phyloP scores from a whole-genome alignment of 805 yeast species.

The Komagataella ulmi region DNA sequence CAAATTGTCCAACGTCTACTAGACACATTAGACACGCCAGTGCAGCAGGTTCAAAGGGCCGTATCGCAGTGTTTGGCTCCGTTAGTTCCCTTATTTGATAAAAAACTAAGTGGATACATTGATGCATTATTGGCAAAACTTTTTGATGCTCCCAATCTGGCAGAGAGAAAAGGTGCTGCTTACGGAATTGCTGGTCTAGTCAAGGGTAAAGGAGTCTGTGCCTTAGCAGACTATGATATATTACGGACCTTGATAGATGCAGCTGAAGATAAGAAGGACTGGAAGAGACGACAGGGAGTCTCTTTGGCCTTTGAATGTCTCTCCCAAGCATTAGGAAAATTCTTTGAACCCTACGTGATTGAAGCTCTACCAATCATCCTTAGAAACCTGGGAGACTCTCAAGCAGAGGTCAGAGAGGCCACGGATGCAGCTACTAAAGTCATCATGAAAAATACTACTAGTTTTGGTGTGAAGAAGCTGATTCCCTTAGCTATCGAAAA shows the following conservation, averaged over 20 bases:
- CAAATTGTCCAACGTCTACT: constrained; percentile 58
- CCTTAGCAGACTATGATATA: constrained; percentile 65
- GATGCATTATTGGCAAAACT: constrained; percentile 47
- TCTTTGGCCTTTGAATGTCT: constrained; percentile 77
- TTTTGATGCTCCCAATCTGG: constrained; percentile 32
- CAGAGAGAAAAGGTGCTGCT: constrained; percentile 84
- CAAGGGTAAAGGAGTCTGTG: constrained; percentile 76
- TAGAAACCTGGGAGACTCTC: constrained; percentile 72
- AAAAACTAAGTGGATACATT: constrained; percentile 37
- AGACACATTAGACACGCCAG: constrained; percentile 70
- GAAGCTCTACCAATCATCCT: constrained; percentile 76
- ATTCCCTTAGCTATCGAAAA: constrained; percentile 85
- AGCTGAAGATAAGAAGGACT: constrained; percentile 73
- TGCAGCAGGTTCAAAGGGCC: constrained; percentile 83
- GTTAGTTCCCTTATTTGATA: constrained; percentile 38
- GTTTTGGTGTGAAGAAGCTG: constrained; percentile 81
- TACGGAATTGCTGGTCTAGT: constrained; percentile 92
- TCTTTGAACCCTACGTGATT: constrained; percentile 89
- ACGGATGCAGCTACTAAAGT: constrained; percentile 77
- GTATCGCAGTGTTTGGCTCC: constrained; percentile 81
- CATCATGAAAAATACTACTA: constrained; percentile 84
- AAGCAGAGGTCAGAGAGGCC: constrained; percentile 78
- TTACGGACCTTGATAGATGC: constrained; percentile 59
- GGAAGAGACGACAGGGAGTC: constrained; percentile 73
- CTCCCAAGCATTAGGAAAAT: constrained; percentile 60